Conservation (phyloP, 495 filamentous ascomycete species). For the Beverwykella pulmonaria region DNA sequence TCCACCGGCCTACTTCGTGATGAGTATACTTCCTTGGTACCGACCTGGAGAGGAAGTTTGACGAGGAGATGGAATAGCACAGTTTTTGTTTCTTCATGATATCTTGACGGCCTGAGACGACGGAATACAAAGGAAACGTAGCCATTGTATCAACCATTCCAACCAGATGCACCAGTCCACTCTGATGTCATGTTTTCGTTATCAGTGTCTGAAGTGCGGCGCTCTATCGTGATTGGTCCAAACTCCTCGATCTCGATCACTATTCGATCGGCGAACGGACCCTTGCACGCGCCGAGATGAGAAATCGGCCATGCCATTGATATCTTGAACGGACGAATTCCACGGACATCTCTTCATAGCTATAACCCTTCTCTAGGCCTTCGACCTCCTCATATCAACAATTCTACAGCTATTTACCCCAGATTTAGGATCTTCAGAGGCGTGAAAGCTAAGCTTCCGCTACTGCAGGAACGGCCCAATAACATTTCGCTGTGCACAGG, state of each 20-base stretch:
- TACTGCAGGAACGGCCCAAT: slow-evolving; percentile 27
- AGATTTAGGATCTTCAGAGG: background rate
- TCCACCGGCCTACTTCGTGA: background rate
- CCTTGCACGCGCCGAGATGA: background rate
- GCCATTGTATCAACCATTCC: too few relatives aligned
- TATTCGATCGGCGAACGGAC: slow-evolving; percentile 1
- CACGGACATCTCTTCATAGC: background rate
- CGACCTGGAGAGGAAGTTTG: too few relatives aligned
- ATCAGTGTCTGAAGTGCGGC: too few relatives aligned
- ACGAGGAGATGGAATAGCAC: too few relatives aligned
- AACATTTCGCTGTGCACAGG: slow-evolving; percentile 9
- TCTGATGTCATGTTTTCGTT: too few relatives aligned
- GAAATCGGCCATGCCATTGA: background rate
- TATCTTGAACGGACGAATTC: slow-evolving; percentile 6
- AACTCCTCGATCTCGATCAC: background rate
- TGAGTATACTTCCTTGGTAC: background rate
- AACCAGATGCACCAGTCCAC: too few relatives aligned
- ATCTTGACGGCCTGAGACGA: background rate
- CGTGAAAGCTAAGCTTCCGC: background rate
- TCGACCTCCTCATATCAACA: background rate
- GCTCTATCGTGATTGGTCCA: background rate
- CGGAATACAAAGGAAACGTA: too few relatives aligned
- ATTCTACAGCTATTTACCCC: background rate
- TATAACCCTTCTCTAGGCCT: background rate
- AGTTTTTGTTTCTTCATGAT: too few relatives aligned